These are phyloP conservation scores for Bolboschoenoplectus hybrid DNA, from an alignment of 202 grass and related monocot species.

Conservation along the genomic window DNA sequence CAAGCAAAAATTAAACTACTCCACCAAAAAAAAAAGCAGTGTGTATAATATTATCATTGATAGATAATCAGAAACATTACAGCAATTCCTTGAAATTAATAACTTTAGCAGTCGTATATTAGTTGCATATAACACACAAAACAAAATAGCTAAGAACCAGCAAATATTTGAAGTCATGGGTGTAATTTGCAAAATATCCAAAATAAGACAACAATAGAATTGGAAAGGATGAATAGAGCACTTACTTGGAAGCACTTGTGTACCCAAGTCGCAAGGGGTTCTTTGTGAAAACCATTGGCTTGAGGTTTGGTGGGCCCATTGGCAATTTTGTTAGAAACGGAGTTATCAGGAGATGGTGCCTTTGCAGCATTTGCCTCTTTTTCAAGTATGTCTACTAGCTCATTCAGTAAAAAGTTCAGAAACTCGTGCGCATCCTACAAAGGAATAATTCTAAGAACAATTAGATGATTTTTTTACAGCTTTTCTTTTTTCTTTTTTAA, in stretches of 20 bases:
- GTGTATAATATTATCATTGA: background rate
- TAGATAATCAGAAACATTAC: background rate
- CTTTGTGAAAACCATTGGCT: conserved; percentile 64
- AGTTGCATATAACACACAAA: background rate
- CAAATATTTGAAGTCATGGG: background rate
- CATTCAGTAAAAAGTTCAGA: conserved; percentile 94
- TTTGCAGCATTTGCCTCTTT: conserved; percentile 69
- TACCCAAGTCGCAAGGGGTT: conserved; percentile 71
- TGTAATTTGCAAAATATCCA: conserved; percentile 36
- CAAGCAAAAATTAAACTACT: background rate
- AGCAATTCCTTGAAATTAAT: background rate
- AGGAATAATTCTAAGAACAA: conserved; percentile 35
- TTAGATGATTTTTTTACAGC: conserved; percentile 7
- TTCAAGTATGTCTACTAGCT: conserved; percentile 97
- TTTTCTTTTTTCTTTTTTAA: background rate
- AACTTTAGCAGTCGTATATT: conserved; percentile 4
- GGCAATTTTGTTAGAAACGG: conserved; percentile 52
- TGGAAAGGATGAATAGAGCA: conserved; percentile 30
- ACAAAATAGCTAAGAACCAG: background rate
- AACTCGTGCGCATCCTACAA: conserved; percentile 97
- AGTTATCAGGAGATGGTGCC: conserved; percentile 45
- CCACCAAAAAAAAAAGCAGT: background rate
- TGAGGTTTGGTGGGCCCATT: conserved; percentile 62
- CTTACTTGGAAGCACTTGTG: conserved; percentile 94
- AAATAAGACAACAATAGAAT: conserved; percentile 11